Percentiles rank a stretch among this genome's conserved stretches.
phyloP scores from a whole-genome alignment of 2,329 filamentous ascomycete genomes.

The Colletotrichum echinochloae region DNA sequence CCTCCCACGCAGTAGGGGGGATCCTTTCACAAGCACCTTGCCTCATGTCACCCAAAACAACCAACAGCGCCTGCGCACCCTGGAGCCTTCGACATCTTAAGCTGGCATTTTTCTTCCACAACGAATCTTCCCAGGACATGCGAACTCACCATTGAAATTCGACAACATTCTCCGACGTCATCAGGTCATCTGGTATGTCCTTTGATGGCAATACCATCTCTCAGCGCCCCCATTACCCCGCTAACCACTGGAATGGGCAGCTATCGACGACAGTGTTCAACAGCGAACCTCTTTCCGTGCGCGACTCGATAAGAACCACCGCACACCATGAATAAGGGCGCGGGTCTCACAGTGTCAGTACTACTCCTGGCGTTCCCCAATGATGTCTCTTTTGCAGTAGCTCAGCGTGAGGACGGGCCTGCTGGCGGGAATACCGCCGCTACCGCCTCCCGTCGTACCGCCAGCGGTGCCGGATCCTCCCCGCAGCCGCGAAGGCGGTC shows the following conservation, averaged over 20 bases:
- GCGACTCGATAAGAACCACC: conserved; percentile 19
- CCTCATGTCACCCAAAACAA: conserved; percentile 32
- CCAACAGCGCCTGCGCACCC: conserved; percentile 20
- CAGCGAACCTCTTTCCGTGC: conserved; percentile 31
- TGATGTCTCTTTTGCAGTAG: conserved; percentile 41
- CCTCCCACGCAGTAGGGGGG: conserved; percentile 19
- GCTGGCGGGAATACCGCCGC: conserved; percentile 33
- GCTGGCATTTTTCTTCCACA: neutral
- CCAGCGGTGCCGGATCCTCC: conserved; percentile 37
- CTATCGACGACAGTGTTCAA: conserved; percentile 33
- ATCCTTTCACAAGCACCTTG: conserved; percentile 35
- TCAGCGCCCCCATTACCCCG: conserved; percentile 50
- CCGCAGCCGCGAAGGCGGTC: conserved; percentile 22
- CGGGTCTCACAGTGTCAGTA: conserved; percentile 42
- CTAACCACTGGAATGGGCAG: conserved; percentile 56
- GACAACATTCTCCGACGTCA: conserved; percentile 16
- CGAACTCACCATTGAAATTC: neutral
- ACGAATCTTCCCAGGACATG: conserved; percentile 7
- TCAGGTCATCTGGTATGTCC: conserved; percentile 20
- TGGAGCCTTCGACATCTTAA: conserved; percentile 1
- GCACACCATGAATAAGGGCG: conserved; percentile 35
- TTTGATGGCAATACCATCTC: neutral
- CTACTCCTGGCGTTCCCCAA: conserved; percentile 15
- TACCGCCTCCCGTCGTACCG: conserved; percentile 26
- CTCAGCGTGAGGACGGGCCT: conserved; percentile 44